Percentiles rank a stretch among this genome's conserved stretches.
Evolutionary conservation across 139 green algal genomes (phyloP).

Genomic region (Closterium sp.): DNA sequence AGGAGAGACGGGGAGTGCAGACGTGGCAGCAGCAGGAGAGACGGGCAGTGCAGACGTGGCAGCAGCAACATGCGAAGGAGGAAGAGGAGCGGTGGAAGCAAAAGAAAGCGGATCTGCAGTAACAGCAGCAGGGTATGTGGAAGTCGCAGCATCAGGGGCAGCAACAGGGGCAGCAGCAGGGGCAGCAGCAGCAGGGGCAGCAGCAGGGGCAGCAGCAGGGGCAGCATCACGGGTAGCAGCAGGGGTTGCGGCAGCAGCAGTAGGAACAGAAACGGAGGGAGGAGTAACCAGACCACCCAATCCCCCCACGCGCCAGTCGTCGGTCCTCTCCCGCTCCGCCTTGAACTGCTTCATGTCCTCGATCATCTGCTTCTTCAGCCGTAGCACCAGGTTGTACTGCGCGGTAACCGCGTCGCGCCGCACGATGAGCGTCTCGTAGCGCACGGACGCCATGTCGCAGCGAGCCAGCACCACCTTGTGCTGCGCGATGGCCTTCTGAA

Average conservation of each 20-base stretch:
- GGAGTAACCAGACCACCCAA: neutral
- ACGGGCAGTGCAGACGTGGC: neutral
- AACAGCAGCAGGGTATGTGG: neutral
- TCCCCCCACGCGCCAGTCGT: neutral
- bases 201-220: constrained; percentile 20
- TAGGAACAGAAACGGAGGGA: neutral
- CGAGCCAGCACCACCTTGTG: constrained; percentile 37
- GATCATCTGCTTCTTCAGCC: constrained; percentile 3
- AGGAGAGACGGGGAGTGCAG: no score
- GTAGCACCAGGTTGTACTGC: constrained; percentile 2
- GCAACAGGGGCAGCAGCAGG: neutral
- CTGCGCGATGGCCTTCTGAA: constrained; percentile 18
- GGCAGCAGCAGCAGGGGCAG: neutral
- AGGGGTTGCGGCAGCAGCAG: neutral
- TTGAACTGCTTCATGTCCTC: constrained; percentile 9
- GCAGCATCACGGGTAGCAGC: constrained; percentile 11
- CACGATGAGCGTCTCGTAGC: neutral
- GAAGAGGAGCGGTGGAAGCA: neutral
- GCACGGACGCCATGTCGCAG: neutral
- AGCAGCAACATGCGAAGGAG: neutral
- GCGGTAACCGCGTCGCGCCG: neutral
- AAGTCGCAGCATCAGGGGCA: neutral
- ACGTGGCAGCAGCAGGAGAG: neutral
- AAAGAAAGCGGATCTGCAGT: neutral
- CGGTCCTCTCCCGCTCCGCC: constrained; percentile 7